A percentile compares a stretch with the other conserved stretches of the same genome.
These are phyloP conservation scores for Citrullus amarus DNA, from an alignment of 306 rosid species.

Conservation along the genomic window DNA sequence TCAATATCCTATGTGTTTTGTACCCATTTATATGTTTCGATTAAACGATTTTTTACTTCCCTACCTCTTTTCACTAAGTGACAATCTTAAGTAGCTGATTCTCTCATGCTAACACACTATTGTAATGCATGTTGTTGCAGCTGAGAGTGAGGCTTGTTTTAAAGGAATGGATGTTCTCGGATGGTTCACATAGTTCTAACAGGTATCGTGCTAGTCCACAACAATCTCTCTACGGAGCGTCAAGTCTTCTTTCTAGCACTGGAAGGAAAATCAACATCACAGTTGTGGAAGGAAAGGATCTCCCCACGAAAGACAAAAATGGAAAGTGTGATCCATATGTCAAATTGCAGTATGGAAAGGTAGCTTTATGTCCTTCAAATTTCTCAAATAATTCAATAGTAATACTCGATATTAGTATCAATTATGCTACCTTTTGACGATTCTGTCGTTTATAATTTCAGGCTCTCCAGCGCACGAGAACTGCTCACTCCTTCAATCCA, in stretches of 20 bases:
- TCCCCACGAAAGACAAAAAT: slow-evolving; percentile 48
- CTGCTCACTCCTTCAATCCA: slow-evolving; percentile 42
- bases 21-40: not conserved
- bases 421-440: not conserved
- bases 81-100: not conserved
- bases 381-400: not conserved
- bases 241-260: slow-evolving; percentile 49
- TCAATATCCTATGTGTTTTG: not conserved
- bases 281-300: slow-evolving; percentile 71
- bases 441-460: slow-evolving; percentile 14
- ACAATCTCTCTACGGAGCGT: slow-evolving; percentile 49
- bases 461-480: slow-evolving; percentile 55
- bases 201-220: slow-evolving; percentile 25
- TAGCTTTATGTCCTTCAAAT: slow-evolving; percentile 10
- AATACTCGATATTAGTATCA: not conserved
- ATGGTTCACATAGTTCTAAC: slow-evolving; percentile 66
- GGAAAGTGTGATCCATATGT: slow-evolving; percentile 67
- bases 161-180: slow-evolving; percentile 92
- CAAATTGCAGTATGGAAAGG: slow-evolving; percentile 90
- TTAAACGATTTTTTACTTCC: not conserved
- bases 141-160: slow-evolving; percentile 64
- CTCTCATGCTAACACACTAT: not conserved
- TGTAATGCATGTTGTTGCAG: slow-evolving; percentile 27
- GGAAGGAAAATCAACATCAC: slow-evolving; percentile 75
- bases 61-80: not conserved